These are phyloP conservation scores for Lentinula sp. DNA, from an alignment of 768 basidiomycete species.

Conservation along the genomic window DNA sequence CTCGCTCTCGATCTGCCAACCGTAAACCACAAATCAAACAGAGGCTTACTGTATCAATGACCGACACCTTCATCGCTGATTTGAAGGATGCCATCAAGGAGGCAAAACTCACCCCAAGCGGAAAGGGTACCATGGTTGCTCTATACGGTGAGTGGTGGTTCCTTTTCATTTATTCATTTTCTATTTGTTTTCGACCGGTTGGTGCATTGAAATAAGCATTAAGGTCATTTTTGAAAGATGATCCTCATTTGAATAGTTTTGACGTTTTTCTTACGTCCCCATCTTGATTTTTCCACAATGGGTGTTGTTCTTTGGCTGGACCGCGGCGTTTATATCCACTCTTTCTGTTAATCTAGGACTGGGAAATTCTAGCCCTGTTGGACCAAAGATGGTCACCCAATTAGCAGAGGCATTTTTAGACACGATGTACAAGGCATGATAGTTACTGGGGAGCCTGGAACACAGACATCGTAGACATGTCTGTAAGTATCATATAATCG, in stretches of 20 bases:
- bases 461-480: not conserved
- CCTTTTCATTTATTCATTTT: conserved; percentile 1
- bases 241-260: not conserved
- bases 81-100: conserved; percentile 72
- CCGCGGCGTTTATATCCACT: not conserved
- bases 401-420: conserved; percentile 80
- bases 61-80: conserved; percentile 79
- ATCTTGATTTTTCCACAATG: not conserved
- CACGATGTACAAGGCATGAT: conserved; percentile 71
- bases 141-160: conserved; percentile 65
- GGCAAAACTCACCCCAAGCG: conserved; percentile 57
- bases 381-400: conserved; percentile 72
- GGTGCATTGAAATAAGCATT: not conserved
- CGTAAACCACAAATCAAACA: conserved; percentile 20
- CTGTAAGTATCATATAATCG: too few relatives aligned
- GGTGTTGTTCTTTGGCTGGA: not conserved
- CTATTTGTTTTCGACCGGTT: not conserved
- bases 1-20: conserved; percentile 5
- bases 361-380: conserved; percentile 76
- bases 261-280: not conserved
- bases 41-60: conserved; percentile 72
- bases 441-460: not conserved
- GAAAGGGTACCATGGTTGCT: conserved; percentile 85
- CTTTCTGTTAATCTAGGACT: conserved; percentile 43
- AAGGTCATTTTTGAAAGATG: not conserved